Base-by-base conservation (phyloP, 768 basidiomycete genomes). In the Sporobolomyces roseus region DNA sequence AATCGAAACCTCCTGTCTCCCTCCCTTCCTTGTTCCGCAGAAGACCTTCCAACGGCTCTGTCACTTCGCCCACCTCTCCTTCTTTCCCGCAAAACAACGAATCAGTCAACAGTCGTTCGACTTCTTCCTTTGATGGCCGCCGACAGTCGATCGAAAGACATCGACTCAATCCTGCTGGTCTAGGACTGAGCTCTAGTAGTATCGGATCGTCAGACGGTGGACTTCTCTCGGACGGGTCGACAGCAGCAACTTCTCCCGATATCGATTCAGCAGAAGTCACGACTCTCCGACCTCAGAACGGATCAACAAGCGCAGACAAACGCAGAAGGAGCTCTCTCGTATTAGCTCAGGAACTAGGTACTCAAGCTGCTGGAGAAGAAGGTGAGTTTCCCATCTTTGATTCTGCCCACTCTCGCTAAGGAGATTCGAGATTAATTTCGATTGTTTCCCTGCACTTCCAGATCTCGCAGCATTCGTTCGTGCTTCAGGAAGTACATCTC, bases 11-110 rank as follows among this genome's bases (percentile, higher is more conserved):
- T 4, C 68, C 68, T 14, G 63, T 70, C 36, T 65, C 63, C 2
- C 68, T 70, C 1, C 60, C 68, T 17, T 45, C 35, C 32, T 4
- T 65, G n/a, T 65, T 70, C 53, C 68, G 68, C 32, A 64, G 68
- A 6, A 58, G 68, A 6, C 27, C 48, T 50, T 70, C 68, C 1
- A 16, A 43, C 23, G 2, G 8, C 16, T 60, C 58, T 4, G 5
- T 48, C 12, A 60, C 58, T 6, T 10, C 27, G 4, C 2, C 46
- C 2, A 2, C 52, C 41, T 25, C 1, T 14, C 1, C 50, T 23
- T 41, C 51, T 19, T 3, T 45, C 10, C 38, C 38, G 9, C 38
- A 41, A 41, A 46, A n/a, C n/a, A n/a, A n/a, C n/a, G n/a, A n/a
- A n/a, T n/a, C n/a, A n/a, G n/a, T n/a, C n/a, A n/a, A n/a, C n/a